These are phyloP conservation scores for Russula griseocarnosa DNA, from an alignment of 768 basidiomycete genomes.

Conservation along the genomic window DNA sequence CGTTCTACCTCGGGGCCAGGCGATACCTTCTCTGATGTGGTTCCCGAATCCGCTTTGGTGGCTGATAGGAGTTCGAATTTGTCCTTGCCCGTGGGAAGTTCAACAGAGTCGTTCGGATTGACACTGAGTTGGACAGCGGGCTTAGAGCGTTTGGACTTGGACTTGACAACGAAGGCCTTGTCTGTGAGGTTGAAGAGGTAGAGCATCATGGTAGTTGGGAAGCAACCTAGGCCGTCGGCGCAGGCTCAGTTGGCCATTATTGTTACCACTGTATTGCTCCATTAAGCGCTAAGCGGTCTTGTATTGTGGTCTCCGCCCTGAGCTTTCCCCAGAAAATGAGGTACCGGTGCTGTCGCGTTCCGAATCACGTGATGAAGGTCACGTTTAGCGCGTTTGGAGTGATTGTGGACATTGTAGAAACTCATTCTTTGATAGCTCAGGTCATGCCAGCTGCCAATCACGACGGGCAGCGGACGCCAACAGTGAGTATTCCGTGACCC, in stretches of 20 bases:
- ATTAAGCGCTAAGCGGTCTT: background rate
- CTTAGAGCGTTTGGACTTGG: background rate
- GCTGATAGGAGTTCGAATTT: conserved; percentile 11
- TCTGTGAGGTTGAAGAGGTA: conserved; percentile 40
- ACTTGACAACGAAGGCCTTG: conserved; percentile 31
- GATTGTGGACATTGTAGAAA: background rate
- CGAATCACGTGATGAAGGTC: conserved; percentile 2
- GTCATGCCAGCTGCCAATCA: conserved; percentile 8
- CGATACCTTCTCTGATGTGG: conserved; percentile 29
- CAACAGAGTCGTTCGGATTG: conserved; percentile 16
- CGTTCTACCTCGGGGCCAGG: conserved; percentile 6
- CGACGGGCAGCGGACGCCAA: conserved; percentile 7
- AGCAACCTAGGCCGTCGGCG: background rate
- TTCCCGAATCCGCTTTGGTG: background rate
- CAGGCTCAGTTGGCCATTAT: background rate
- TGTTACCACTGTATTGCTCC: background rate
- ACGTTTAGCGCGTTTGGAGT: background rate
- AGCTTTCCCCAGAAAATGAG: too few relatives aligned
- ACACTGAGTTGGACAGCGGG: background rate
- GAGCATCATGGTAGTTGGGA: conserved; percentile 29
- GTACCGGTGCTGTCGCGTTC: too few relatives aligned
- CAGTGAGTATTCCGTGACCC: conserved; percentile 10
- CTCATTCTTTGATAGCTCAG: background rate
- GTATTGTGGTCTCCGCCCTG: background rate
- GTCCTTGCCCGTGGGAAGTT: conserved; percentile 18